phyloP scores from a whole-genome alignment of 2,329 filamentous ascomycete genomes.

The Hypocreales sp. region DNA sequence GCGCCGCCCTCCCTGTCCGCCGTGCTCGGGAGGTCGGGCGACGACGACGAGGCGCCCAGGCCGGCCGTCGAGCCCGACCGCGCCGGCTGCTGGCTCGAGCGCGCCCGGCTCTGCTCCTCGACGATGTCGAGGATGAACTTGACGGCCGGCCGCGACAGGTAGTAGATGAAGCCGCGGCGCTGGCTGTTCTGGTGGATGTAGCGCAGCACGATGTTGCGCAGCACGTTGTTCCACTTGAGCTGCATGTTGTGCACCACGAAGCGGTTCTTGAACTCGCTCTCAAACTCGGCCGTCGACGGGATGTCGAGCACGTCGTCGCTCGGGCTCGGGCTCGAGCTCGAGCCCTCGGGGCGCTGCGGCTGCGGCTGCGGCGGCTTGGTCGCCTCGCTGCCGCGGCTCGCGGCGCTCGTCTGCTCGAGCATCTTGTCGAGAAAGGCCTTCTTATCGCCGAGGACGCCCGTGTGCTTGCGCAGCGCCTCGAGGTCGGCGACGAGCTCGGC shows the following conservation, averaged over 20 bases:
- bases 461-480: conserved; percentile 42
- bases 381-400: conserved; percentile 16
- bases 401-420: conserved; percentile 31
- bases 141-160: conserved; percentile 85
- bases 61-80: conserved; percentile 13
- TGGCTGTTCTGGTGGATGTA: conserved; percentile 98
- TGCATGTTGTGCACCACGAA: conserved; percentile 98
- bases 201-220: conserved; percentile 89
- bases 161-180: conserved; percentile 90
- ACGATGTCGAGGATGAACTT: conserved; percentile 98
- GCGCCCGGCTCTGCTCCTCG: conserved; percentile 75
- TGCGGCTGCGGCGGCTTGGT: conserved; percentile 14
- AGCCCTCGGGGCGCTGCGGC: conserved; percentile 11
- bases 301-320: conserved; percentile 47
- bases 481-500: conserved; percentile 38
- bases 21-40: conserved; percentile 21
- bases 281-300: conserved; percentile 61
- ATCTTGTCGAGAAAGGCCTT: conserved; percentile 42
- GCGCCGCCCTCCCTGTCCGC: conserved; percentile 40
- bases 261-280: conserved; percentile 92
- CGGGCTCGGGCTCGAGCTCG: conserved; percentile 23
- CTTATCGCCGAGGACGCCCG: conserved; percentile 39
- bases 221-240: conserved; percentile 93
- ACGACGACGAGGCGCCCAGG: conserved; percentile 4
- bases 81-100: conserved; percentile 18